Evolutionary conservation across 2,329 filamentous ascomycete genomes (phyloP).

Genomic region (Xylariaceae sp.): DNA sequence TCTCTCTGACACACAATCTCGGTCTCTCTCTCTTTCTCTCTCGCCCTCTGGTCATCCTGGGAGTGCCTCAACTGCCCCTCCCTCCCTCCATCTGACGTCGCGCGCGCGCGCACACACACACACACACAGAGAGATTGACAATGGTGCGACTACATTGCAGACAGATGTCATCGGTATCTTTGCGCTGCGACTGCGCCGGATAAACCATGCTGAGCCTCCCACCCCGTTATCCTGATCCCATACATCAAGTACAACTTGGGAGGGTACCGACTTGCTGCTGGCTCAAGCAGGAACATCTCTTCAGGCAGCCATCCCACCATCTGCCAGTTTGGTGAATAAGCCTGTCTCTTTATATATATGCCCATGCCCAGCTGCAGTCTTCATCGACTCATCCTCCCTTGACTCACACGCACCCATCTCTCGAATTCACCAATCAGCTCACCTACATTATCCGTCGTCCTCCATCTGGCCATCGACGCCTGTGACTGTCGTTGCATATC

Average conservation of each 20-base stretch:
- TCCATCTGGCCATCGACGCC: not conserved
- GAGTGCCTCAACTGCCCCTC: no score
- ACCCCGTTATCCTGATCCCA: not conserved
- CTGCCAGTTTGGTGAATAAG: not conserved
- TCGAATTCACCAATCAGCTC: not conserved
- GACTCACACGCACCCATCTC: not conserved
- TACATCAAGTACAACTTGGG: not conserved
- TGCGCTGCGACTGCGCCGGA: not conserved
- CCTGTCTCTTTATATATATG: not conserved
- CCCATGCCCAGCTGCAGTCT: not conserved
- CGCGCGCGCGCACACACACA: no score
- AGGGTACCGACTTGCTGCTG: not conserved
- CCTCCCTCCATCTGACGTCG: no score
- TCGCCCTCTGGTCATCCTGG: not conserved
- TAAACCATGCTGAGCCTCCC: not conserved
- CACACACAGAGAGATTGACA: no score
- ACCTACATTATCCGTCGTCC: not conserved
- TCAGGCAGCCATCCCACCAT: not conserved
- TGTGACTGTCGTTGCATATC: not conserved
- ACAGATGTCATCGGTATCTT: not conserved
- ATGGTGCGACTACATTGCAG: conserved; percentile 15
- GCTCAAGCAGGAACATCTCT: not conserved
- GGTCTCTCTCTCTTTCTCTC: not conserved
- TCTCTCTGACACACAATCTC: not conserved
- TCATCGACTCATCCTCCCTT: not conserved